These are phyloP conservation scores for Trametes maxima DNA, from an alignment of 768 basidiomycete species.

Conservation along the genomic window DNA sequence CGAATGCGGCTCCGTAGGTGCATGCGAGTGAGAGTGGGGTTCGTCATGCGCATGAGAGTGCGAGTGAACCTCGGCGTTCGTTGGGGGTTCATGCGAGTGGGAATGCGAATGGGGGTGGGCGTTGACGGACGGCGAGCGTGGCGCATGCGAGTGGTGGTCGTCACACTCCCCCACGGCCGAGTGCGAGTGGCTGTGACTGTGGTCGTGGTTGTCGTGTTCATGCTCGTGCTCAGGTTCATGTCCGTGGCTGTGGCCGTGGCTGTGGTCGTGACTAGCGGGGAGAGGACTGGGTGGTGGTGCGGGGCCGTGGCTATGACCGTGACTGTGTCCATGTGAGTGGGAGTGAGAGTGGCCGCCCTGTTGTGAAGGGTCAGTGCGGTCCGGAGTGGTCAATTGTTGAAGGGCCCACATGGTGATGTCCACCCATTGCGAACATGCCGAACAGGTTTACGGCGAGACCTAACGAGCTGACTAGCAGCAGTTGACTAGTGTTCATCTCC, in stretches of 20 bases:
- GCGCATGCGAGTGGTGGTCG: conserved; percentile 5
- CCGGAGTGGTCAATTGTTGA: not conserved
- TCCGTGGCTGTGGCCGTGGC: conserved; percentile 2
- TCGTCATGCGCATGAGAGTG: conserved; percentile 26
- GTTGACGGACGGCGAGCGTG: not conserved
- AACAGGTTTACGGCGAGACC: conserved; percentile 95
- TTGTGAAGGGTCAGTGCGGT: not conserved
- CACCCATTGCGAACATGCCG: conserved; percentile 99
- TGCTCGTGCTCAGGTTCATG: conserved; percentile 18
- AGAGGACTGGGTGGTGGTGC: not conserved
- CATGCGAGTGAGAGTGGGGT: conserved; percentile 27
- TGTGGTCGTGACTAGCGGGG: not conserved
- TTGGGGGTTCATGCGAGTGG: conserved; percentile 15
- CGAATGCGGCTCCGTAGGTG: conserved; percentile 26
- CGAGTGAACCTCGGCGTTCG: conserved; percentile 19
- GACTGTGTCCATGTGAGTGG: conserved; percentile 35
- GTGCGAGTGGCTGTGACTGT: conserved; percentile 23
- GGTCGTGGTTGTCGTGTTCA: conserved; percentile 11
- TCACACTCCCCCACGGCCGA: conserved; percentile 9
- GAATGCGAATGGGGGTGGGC: conserved; percentile 19
- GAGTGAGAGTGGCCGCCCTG: conserved; percentile 59
- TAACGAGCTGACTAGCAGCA: conserved; percentile 84
- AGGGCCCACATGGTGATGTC: conserved; percentile 74
- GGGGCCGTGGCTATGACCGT: conserved; percentile 34
- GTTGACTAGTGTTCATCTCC: conserved; percentile 95